Evolutionary conservation across 805 yeast genomes (phyloP).

Genomic region (Kazachstania kunashirensis): DNA sequence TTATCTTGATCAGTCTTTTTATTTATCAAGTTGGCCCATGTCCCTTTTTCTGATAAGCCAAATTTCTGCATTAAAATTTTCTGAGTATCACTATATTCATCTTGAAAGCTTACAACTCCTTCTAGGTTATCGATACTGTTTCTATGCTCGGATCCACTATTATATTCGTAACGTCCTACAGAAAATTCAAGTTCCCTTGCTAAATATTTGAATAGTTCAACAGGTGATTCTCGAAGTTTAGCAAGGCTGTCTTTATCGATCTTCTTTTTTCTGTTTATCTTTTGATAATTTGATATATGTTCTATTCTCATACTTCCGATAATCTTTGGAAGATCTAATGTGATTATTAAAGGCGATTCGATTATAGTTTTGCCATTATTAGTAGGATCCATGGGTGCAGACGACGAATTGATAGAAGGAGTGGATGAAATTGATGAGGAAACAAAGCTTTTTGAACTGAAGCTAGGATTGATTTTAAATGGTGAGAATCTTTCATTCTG

Average conservation of each 20-base stretch:
- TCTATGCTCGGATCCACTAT: background rate
- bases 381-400: conserved; percentile 7
- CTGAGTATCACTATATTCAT: conserved; percentile 13
- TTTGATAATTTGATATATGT: conserved; percentile 6
- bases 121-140: background rate
- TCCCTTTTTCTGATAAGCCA: conserved; percentile 25
- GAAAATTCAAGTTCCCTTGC: conserved; percentile 28
- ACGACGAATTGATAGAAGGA: conserved; percentile 8
- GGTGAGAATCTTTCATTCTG: conserved; percentile 11
- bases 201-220: conserved; percentile 26
- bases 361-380: conserved; percentile 4
- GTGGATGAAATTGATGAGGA: conserved; percentile 8
- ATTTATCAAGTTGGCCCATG: conserved; percentile 26
- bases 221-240: conserved; percentile 22
- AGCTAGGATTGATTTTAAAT: conserved; percentile 10
- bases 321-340: conserved; percentile 25
- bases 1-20: conserved; percentile 9
- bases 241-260: conserved; percentile 3
- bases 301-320: conserved; percentile 22
- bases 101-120: conserved; percentile 1
- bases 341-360: conserved; percentile 19
- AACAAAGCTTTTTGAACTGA: background rate
- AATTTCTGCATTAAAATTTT: conserved; percentile 23
- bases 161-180: conserved; percentile 4
- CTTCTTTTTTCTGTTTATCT: conserved; percentile 2